Evolutionary conservation across 805 yeast species (phyloP), one percentile per base, ranked within the genome.

Genomic region (Saturnispora sekii): DNA sequence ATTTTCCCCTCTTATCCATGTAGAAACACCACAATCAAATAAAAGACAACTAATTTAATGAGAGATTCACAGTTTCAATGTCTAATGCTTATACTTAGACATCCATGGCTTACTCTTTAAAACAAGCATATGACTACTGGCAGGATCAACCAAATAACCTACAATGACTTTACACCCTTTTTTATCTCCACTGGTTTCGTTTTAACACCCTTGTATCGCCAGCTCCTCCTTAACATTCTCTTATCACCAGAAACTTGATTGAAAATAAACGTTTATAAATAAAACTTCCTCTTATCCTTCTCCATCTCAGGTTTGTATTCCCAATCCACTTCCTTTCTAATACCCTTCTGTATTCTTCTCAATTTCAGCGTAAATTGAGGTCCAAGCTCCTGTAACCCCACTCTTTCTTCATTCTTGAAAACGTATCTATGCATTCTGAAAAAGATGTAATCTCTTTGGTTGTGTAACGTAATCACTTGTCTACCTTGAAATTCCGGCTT

Each of bases 221-320:
- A 18, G 21, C 5, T 18, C 21, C 5, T 18, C 21, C 5, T 18
- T 5, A 18, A 18, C 21, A 21, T 21, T 8, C 26, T 21, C 7
- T 5, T 21, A 21, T 21, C 26, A 21, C 26, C 35, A n/a, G 34
- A 44, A 32, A 31, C 14, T 17, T 34, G 18, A n/a, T 29, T 18
- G 14, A 31, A 18, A n/a, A 12, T 21, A 14, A 31, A 5, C 10
- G n/a, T 37, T 57, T 68, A 90, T 53, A 90, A 67, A 59, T 87
- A 82, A 61, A 90, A 90, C 75, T 86, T 88, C 66, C 81, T 80
- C 79, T 89, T 90, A 63, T 90, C 97, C 57, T 83, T 82, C 63
- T 93, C 97, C 97, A 93, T 89, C 52, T 85, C 95, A 3, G 96
- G 81, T 54, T 86, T 77, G 66, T 88, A 95, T 64, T 93, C 97